These are phyloP conservation scores for Combretum micranthum DNA, from an alignment of 345 rosid species.

Conservation along the genomic window DNA sequence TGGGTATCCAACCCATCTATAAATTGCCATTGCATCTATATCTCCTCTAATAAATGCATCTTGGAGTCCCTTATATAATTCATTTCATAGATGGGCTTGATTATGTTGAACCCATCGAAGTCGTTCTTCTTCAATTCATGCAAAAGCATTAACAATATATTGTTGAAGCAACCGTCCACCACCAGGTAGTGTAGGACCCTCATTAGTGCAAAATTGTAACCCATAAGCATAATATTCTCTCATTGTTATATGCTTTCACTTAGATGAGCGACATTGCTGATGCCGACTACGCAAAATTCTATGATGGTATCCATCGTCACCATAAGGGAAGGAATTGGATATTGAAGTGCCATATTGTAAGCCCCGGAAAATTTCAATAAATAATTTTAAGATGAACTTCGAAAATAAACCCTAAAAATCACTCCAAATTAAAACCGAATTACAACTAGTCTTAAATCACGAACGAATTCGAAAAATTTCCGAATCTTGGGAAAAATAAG, in stretches of 20 bases:
- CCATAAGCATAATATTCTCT: not conserved
- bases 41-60: conserved; percentile 7
- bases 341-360: conserved; percentile 12
- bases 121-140: not conserved
- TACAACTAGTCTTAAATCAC: no score
- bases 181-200: not conserved
- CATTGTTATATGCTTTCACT: not conserved
- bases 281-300: not conserved
- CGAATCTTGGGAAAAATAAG: no score
- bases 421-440: no score
- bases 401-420: no score
- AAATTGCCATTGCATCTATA: conserved; percentile 14
- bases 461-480: no score
- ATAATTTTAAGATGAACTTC: no score
- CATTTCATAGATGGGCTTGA: not conserved
- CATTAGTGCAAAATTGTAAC: not conserved
- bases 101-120: not conserved
- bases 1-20: conserved; percentile 5
- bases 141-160: not conserved
- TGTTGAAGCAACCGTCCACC: conserved; percentile 3
- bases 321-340: conserved; percentile 7
- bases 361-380: no score
- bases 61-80: not conserved
- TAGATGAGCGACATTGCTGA: no score
- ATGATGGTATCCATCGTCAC: conserved; percentile 5